Base-by-base conservation (phyloP, 2,329 filamentous ascomycete genomes). In the Capronia epimyces region DNA sequence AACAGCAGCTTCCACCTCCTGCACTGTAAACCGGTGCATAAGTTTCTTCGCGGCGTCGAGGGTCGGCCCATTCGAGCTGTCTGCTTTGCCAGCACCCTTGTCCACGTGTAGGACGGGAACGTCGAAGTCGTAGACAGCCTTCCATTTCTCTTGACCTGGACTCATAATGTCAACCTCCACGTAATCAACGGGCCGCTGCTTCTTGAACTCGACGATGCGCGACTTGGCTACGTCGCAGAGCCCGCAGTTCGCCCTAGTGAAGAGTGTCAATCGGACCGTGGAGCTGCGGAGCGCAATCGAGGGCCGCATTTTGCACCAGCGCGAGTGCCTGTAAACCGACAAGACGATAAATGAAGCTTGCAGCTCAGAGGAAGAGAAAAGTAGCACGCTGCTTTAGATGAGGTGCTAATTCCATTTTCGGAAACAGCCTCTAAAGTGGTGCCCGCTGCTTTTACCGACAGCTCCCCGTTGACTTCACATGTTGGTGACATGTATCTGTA, bases 21-120 rank as follows among this genome's bases (percentile, higher is more conserved):
- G 69, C 61, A 78, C 75, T 5, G 75, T 78, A 66, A 81, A 81
- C 20, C 80, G 74, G 66, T 84, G 81, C 71, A 83, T 83, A 25
- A 83, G 67, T 64, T 83, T 83, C 52, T 73, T 69, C 1, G 73
- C 70, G 31, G 71, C 64, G 8, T 67, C 66, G 0, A 71, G 71
- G 7, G 73, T 74, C 46, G 73, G 68, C 20, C 67, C 60, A 42
- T 65, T 43, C 56, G 21, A 42, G 56, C 15, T 20, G 34, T 12
- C 16, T 24, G n/a, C 10, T 40, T 32, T 8, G 57, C 62, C 20
- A 56, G 29, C 57, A 50, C 63, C 69, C 63, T 64, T 76, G 29
- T 75, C 77, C 36, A 83, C 70, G 62, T 84, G 81, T 24, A 84
- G 71, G 54, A 84, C 81, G 0, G 81, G 81, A 2, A 80, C 80